A percentile compares a stretch with the other conserved stretches of the same genome.
Conservation (phyloP, 306 rosid genomes). For the Trifolium fragiferum region DNA sequence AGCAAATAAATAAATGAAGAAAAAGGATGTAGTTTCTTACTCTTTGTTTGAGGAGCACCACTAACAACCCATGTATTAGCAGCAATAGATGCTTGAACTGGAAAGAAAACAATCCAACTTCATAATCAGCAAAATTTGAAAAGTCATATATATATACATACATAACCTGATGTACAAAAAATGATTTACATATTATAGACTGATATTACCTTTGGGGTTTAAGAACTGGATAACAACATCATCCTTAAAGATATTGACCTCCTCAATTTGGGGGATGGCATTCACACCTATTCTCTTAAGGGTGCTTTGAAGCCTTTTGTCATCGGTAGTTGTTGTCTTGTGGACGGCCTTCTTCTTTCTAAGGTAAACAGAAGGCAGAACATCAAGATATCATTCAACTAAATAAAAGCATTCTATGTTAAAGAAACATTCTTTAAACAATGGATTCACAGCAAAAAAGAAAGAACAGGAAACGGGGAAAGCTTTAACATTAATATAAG, state of each 20-base stretch:
- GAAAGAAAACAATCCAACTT: slow-evolving; percentile 26
- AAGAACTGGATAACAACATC: slow-evolving; percentile 90
- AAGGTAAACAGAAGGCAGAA: slow-evolving; percentile 26
- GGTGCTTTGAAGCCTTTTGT: slow-evolving; percentile 97
- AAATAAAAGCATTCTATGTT: background rate
- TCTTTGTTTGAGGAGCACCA: slow-evolving; percentile 94
- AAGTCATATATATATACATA: slow-evolving; percentile 4
- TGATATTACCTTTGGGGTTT: slow-evolving; percentile 80
- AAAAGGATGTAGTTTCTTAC: slow-evolving; percentile 48
- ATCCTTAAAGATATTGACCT: slow-evolving; percentile 94
- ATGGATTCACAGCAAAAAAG: background rate
- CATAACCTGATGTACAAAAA: background rate
- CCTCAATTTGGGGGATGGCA: slow-evolving; percentile 95
- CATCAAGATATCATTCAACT: background rate
- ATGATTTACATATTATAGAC: background rate
- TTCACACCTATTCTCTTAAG: slow-evolving; percentile 98
- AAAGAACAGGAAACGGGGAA: background rate
- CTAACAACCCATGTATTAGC: slow-evolving; percentile 99
- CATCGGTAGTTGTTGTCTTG: slow-evolving; percentile 96
- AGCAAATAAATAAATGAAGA: background rate
- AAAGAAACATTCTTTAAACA: background rate
- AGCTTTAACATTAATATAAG: background rate
- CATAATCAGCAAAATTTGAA: background rate
- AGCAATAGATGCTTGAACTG: slow-evolving; percentile 99
- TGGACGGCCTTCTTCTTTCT: slow-evolving; percentile 99